These are phyloP conservation scores for Eimeria necatrix DNA, from an alignment of 169 alveolate genomes.

Conservation along the genomic window DNA sequence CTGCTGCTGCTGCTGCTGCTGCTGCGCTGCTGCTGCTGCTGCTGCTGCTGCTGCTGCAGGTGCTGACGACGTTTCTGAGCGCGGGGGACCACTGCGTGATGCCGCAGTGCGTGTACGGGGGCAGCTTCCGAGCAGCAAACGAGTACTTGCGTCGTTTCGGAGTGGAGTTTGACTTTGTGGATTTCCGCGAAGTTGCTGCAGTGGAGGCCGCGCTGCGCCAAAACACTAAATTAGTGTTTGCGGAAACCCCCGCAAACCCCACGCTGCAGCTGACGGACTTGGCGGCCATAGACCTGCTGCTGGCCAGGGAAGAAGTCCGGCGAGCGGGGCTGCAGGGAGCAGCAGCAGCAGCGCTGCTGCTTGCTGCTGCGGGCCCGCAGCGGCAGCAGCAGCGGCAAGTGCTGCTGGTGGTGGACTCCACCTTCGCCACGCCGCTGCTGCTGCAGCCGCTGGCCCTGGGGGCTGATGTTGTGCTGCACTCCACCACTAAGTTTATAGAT, in stretches of 20 bases:
- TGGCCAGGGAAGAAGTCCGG: background rate
- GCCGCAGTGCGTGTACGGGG: constrained; percentile 87
- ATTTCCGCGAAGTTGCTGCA: constrained; percentile 83
- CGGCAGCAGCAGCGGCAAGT: background rate
- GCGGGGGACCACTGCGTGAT: constrained; percentile 83
- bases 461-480: constrained; percentile 82
- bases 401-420: constrained; percentile 83
- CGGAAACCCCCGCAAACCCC: constrained; percentile 89
- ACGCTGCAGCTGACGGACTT: constrained; percentile 83
- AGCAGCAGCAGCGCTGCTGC: background rate
- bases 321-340: background rate
- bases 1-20: background rate
- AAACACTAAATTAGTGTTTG: constrained; percentile 84
- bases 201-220: constrained; percentile 84
- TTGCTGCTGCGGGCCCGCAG: background rate
- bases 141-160: constrained; percentile 77
- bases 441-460: constrained; percentile 85
- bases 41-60: background rate
- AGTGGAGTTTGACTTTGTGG: constrained; percentile 84
- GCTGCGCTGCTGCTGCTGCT: background rate
- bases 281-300: constrained; percentile 78
- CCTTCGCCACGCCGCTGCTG: constrained; percentile 88
- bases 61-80: constrained; percentile 70
- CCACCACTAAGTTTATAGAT: constrained; percentile 87
- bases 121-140: constrained; percentile 83